phyloP scores from a whole-genome alignment of 129 eudicot species.

The Dittrichia graveolens region DNA sequence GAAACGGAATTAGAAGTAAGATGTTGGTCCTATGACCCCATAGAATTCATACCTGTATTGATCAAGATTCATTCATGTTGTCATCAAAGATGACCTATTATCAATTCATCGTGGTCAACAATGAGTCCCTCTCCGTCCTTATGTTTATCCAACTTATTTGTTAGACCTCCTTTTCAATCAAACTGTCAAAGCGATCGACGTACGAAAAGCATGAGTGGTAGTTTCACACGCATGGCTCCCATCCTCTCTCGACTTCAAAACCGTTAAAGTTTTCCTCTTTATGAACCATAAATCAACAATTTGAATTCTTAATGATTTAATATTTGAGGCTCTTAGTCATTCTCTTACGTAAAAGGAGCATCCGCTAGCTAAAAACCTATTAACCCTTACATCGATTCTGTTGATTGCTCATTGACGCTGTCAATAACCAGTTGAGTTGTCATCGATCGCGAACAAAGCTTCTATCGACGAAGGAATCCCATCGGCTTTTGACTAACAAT shows the following conservation, averaged over 20 bases:
- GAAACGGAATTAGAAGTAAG: too few relatives aligned
- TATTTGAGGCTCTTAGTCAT: conserved; percentile 51
- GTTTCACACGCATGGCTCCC: not conserved
- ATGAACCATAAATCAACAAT: conserved; percentile 24
- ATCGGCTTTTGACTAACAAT: conserved; percentile 23
- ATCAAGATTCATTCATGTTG: too few relatives aligned
- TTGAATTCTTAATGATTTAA: conserved; percentile 42
- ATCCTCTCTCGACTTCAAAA: conserved; percentile 1
- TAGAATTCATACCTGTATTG: too few relatives aligned
- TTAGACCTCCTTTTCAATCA: too few relatives aligned
- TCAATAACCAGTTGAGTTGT: conserved; percentile 63
- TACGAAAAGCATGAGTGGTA: too few relatives aligned
- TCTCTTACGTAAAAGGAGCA: conserved; percentile 36
- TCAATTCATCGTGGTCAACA: too few relatives aligned
- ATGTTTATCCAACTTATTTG: too few relatives aligned
- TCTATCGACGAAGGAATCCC: conserved; percentile 25
- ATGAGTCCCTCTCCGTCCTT: too few relatives aligned
- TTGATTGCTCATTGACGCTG: conserved; percentile 59
- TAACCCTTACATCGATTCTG: conserved; percentile 35
- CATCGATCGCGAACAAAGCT: conserved; percentile 52
- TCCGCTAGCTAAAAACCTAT: conserved; percentile 46
- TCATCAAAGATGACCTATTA: too few relatives aligned
- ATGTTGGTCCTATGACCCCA: too few relatives aligned
- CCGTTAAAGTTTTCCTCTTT: conserved; percentile 13
- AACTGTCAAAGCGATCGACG: too few relatives aligned